A percentile compares a stretch with the other conserved stretches of the same genome.
Conservation (phyloP, 148 eudicot species). For the Oxyria digyna region DNA sequence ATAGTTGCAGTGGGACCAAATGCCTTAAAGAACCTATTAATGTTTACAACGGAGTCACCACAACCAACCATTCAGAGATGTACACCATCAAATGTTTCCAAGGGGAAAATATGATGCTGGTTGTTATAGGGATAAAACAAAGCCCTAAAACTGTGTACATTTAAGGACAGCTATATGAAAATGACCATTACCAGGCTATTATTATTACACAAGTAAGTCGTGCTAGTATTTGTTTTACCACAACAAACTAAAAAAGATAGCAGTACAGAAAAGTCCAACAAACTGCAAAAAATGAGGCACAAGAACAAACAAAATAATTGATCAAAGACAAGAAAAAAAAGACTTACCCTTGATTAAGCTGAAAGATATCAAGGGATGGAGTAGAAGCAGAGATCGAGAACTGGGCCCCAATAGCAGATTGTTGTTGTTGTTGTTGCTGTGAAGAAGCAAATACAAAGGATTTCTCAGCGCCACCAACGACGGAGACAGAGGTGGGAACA, state of each 20-base stretch:
- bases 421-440: not conserved
- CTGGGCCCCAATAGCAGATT: conserved; percentile 7
- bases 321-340: not conserved
- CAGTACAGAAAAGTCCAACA: not conserved
- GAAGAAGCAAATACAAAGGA: conserved; percentile 1
- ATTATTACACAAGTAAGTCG: not conserved
- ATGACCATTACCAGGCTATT: not conserved
- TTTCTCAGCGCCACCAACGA: conserved; percentile 9
- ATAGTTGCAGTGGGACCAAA: not conserved
- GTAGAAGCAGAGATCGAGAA: conserved; percentile 34
- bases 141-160: not conserved
- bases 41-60: not conserved
- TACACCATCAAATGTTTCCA: not conserved
- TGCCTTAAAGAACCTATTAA: not conserved
- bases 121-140: too few relatives aligned
- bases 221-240: too few relatives aligned
- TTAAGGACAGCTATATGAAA: not conserved
- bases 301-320: not conserved
- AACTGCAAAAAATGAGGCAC: not conserved
- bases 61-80: not conserved
- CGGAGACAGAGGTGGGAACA: conserved; percentile 23
- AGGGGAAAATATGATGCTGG: not conserved
- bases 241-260: not conserved
- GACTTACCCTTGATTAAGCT: conserved; percentile 45
- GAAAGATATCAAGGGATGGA: conserved; percentile 48